Evolutionary conservation across 306 rosid genomes (phyloP), one percentile per base, ranked within the genome.

Genomic region (Prunus mume): DNA sequence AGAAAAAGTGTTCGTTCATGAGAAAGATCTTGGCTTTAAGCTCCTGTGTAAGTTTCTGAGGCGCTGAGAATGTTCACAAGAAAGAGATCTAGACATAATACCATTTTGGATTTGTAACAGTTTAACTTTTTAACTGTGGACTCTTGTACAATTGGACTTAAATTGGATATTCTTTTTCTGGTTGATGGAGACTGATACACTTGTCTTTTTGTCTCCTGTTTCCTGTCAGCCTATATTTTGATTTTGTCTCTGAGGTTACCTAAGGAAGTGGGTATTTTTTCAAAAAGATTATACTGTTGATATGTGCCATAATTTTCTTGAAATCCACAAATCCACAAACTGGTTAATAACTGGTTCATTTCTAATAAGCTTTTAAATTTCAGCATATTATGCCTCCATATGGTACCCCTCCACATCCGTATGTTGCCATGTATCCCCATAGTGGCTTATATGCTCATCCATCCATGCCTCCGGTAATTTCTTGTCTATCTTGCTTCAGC

Each of bases 311-410:
- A 71, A 38, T 13, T 3, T 10, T 57, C 19, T 57, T 58, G 27
- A 57, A 34, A 68, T 14, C 32, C n/a, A 58, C 24, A 45, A 65
- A 38, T 65, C 5, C 62, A 64, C 46, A 74, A 28, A 73, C 62
- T 17, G 65, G 34, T 11, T 69, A 62, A 24, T 64, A 47, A 58
- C 50, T 68, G 61, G 18, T 57, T 55, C 52, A 41, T 12, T 78
- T 54, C 43, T 68, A 62, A 68, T 68, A 9, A 12, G 20, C 68
- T 24, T 68, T 51, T 74, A 73, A 72, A 41, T 87, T 58, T 90
- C 99, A 95, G 99, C 99, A 91, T 73, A 87, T 95, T 66, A 95
- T 95, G 97, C 99, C 97, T 72, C 96, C 99, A 50, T 95, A 95
- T 69, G 99, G 99, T 62, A 90, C 97, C 77, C 92, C 97, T 72